Conservation (phyloP, 2,329 filamentous ascomycete species). For the Raffaelea arxii region DNA sequence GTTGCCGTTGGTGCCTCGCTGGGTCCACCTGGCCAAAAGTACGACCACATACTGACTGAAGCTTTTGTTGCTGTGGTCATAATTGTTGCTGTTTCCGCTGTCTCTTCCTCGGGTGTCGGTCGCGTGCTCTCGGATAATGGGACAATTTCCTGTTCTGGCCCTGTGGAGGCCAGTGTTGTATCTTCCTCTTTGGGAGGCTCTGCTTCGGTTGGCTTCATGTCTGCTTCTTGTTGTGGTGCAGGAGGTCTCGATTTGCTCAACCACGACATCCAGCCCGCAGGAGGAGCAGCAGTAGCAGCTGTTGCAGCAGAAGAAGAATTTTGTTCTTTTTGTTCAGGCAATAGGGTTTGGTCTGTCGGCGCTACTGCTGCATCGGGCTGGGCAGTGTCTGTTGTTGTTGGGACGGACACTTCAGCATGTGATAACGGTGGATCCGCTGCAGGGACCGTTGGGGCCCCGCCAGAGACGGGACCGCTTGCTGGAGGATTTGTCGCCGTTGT, state of each 20-base stretch:
- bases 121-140: no score
- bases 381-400: no score
- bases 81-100: slow-evolving; percentile 9
- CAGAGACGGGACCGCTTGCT: no score
- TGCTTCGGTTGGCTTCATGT: slow-evolving; percentile 5
- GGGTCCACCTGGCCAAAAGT: slow-evolving; percentile 24
- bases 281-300: neutral
- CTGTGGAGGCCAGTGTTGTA: neutral
- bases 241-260: slow-evolving; percentile 5
- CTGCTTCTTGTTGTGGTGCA: slow-evolving; percentile 13
- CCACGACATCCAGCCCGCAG: slow-evolving; percentile 11
- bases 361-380: no score
- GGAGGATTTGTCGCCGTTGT: neutral
- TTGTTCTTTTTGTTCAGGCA: neutral
- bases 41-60: slow-evolving; percentile 14
- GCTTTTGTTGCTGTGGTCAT: slow-evolving; percentile 8
- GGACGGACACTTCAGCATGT: no score
- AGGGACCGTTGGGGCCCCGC: neutral
- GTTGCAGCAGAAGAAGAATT: neutral
- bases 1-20: neutral
- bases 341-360: no score
- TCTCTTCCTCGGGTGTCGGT: no score
- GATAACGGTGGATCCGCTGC: neutral
- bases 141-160: neutral
- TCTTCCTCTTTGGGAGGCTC: slow-evolving; percentile 7